phyloP scores from a whole-genome alignment of 345 rosid species.

The Isatis tinctoria region DNA sequence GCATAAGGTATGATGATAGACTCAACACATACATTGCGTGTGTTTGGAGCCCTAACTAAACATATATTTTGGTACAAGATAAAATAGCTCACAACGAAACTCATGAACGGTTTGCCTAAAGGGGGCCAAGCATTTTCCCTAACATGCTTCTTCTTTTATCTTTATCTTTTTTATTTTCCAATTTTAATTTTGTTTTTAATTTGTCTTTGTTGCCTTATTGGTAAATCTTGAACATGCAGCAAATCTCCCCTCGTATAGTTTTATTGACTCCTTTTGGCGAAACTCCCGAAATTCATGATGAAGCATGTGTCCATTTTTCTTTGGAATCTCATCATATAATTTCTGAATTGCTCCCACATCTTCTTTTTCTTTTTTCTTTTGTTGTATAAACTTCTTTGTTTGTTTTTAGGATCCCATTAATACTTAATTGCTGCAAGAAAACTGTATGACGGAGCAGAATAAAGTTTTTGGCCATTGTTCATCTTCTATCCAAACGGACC shows the following conservation, averaged over 20 bases:
- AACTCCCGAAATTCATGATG: slow-evolving; percentile 24
- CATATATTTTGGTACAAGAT: slow-evolving; percentile 10
- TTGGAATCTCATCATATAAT: slow-evolving; percentile 26
- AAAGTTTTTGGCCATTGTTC: not conserved
- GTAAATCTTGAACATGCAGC: slow-evolving; percentile 32
- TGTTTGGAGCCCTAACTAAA: slow-evolving; percentile 9
- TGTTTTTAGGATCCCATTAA: not conserved
- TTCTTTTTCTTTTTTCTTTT: not conserved
- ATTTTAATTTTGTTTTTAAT: no score
- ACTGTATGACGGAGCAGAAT: not conserved
- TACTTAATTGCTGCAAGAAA: no score
- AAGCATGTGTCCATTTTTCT: slow-evolving; percentile 22
- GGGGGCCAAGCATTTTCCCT: slow-evolving; percentile 22
- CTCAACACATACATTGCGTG: slow-evolving; percentile 17
- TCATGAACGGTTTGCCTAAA: slow-evolving; percentile 20
- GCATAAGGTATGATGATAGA: slow-evolving; percentile 3
- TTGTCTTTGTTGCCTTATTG: not conserved
- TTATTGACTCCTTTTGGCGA: slow-evolving; percentile 16
- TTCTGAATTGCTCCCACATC: not conserved
- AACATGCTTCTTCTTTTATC: slow-evolving; percentile 11
- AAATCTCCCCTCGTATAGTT: slow-evolving; percentile 13
- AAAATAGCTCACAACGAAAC: slow-evolving; percentile 1
- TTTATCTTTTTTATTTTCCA: not conserved
- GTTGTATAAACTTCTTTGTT: not conserved
- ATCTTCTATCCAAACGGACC: not conserved